These are phyloP conservation scores for Amanita rimosa DNA, from an alignment of 768 basidiomycete species.

Conservation along the genomic window DNA sequence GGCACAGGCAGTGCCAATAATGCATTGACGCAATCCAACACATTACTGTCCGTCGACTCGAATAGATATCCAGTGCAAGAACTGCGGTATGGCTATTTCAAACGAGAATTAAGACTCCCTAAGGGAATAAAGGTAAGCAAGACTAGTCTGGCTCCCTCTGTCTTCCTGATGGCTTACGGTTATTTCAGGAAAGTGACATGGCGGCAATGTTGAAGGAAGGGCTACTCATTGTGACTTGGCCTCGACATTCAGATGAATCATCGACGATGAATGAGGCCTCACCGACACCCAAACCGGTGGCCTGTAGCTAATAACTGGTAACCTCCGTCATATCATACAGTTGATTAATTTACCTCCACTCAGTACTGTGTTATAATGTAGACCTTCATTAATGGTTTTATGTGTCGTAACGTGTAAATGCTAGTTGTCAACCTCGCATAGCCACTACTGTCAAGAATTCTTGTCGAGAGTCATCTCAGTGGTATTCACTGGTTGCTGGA, in stretches of 20 bases:
- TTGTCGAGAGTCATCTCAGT: conserved; percentile 13
- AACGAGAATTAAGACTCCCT: conserved; percentile 25
- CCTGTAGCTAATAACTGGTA: too few species aligned
- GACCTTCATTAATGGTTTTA: too few species aligned
- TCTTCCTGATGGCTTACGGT: conserved; percentile 8
- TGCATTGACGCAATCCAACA: too few species aligned
- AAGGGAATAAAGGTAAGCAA: conserved; percentile 24
- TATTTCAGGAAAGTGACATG: conserved; percentile 24
- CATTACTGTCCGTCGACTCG: background rate
- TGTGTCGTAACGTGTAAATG: too few species aligned
- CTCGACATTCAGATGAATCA: conserved; percentile 12
- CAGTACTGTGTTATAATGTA: too few species aligned
- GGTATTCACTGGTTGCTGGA: conserved; percentile 14
- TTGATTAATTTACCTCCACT: too few species aligned
- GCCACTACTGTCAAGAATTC: background rate
- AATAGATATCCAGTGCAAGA: conserved; percentile 19
- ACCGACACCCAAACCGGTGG: too few species aligned
- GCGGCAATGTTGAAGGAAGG: conserved; percentile 25
- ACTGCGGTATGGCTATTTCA: conserved; percentile 33
- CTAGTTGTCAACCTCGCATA: too few species aligned
- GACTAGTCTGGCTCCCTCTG: conserved; percentile 2
- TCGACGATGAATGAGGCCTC: background rate
- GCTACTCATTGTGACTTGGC: conserved; percentile 33
- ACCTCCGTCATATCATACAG: too few species aligned
- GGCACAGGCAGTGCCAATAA: background rate